A percentile compares a stretch with the other conserved stretches of the same genome.
phyloP scores from a whole-genome alignment of 2,329 filamentous ascomycete species.

The Ceratocystis diversiconidia region DNA sequence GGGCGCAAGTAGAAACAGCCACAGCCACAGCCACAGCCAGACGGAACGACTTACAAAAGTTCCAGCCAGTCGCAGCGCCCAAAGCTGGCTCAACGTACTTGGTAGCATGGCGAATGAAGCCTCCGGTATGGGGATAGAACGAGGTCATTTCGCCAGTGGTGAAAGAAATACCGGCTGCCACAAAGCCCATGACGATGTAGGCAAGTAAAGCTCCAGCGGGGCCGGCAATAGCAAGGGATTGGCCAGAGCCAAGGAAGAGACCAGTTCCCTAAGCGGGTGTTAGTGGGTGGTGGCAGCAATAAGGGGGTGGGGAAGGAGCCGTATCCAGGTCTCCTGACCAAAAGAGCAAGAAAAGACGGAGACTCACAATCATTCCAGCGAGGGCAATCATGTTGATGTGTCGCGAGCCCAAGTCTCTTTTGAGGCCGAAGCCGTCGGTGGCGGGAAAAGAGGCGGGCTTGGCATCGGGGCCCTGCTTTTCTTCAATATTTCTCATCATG shows the following conservation, averaged over 20 bases:
- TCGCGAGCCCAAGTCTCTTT: slow-evolving; percentile 22
- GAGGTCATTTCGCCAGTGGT: slow-evolving; percentile 27
- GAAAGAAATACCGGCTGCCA: slow-evolving; percentile 44
- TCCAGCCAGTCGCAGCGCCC: slow-evolving; percentile 20
- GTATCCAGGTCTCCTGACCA: neutral
- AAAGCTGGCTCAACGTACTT: slow-evolving; percentile 25
- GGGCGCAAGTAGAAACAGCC: no score
- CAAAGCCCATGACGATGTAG: slow-evolving; percentile 31
- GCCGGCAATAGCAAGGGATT: slow-evolving; percentile 34
- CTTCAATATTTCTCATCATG: neutral
- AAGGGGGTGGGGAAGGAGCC: neutral
- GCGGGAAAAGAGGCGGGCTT: neutral
- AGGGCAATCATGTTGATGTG: slow-evolving; percentile 29
- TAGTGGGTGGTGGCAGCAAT: neutral
- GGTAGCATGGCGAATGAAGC: slow-evolving; percentile 24
- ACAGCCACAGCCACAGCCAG: no score
- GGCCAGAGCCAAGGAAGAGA: slow-evolving; percentile 39
- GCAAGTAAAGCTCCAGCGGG: slow-evolving; percentile 29
- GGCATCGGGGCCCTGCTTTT: neutral
- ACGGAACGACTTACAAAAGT: slow-evolving; percentile 10
- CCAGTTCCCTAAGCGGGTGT: slow-evolving; percentile 26
- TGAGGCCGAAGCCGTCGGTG: slow-evolving; percentile 1
- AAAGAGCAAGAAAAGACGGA: neutral
- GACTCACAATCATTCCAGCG: slow-evolving; percentile 23
- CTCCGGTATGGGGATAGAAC: slow-evolving; percentile 23